Evolutionary conservation across 768 basidiomycete genomes (phyloP).

Genomic region (Austroboletus eburneus): DNA sequence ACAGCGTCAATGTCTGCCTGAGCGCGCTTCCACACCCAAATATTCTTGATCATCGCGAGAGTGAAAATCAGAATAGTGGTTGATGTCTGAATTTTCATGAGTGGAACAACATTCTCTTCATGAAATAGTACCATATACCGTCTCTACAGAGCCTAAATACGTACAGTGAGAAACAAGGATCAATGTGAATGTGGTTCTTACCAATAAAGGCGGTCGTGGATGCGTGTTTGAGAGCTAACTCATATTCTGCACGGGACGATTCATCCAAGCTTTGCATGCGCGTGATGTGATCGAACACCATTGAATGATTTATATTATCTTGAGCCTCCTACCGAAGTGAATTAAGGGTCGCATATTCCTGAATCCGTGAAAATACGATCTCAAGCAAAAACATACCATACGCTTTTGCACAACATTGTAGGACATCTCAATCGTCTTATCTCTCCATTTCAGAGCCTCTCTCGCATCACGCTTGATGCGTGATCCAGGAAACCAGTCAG

Average conservation of each 20-base stretch:
- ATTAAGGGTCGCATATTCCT: background rate
- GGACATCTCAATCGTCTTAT: slow-evolving; percentile 13
- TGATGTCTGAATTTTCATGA: background rate
- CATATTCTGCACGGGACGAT: background rate
- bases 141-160: background rate
- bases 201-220: background rate
- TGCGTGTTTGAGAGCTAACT: background rate
- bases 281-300: background rate
- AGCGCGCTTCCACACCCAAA: slow-evolving; percentile 9
- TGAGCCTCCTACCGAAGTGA: background rate
- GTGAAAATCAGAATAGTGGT: background rate
- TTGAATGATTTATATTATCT: background rate
- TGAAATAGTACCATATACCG: background rate
- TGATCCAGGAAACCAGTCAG: slow-evolving; percentile 40
- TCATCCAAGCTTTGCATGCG: background rate
- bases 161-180: background rate
- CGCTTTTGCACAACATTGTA: slow-evolving; percentile 25
- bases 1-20: slow-evolving; percentile 9
- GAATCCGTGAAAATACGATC: too few relatives aligned
- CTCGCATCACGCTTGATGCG: slow-evolving; percentile 32
- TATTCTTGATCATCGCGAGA: slow-evolving; percentile 10
- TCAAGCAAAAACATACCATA: slow-evolving; percentile 17
- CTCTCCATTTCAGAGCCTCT: background rate
- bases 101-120: background rate
- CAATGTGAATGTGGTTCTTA: background rate